Evolutionary conservation across 257 asterid species (phyloP).

Genomic region (Oldenlandia corymbosa): DNA sequence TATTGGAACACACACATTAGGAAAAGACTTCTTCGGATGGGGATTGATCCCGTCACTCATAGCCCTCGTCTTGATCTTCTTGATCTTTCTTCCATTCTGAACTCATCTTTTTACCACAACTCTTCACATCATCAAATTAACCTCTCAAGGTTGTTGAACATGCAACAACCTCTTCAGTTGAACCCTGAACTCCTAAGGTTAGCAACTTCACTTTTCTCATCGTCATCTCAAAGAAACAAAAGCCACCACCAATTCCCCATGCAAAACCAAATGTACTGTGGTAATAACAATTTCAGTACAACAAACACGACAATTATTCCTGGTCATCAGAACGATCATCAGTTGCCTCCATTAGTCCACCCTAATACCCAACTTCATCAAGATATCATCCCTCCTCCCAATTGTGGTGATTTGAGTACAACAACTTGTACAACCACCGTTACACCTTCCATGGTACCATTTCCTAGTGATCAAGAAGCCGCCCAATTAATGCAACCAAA

Average conservation of each 20-base stretch:
- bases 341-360: constrained; percentile 27
- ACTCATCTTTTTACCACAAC: constrained; percentile 26
- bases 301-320: too few species aligned
- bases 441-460: constrained; percentile 6
- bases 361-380: constrained; percentile 34
- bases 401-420: constrained; percentile 6
- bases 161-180: constrained; percentile 36
- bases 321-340: constrained; percentile 23
- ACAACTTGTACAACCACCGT: constrained; percentile 10
- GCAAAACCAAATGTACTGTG: too few species aligned
- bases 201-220: constrained; percentile 44
- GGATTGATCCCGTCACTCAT: constrained; percentile 81
- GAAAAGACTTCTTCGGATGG: constrained; percentile 74
- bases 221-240: constrained; percentile 27
- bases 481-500: constrained; percentile 40
- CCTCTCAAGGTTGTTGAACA: constrained; percentile 49
- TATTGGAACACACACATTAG: constrained; percentile 79
- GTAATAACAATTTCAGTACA: too few species aligned
- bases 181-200: constrained; percentile 52
- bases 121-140: constrained; percentile 37
- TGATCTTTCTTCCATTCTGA: constrained; percentile 53
- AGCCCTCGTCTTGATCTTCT: constrained; percentile 76
- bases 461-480: constrained; percentile 18
- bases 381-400: constrained; percentile 21
- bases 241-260: constrained; percentile 1